Conservation (phyloP, 441 rosid genomes). For the Eutrema salsugineum region DNA sequence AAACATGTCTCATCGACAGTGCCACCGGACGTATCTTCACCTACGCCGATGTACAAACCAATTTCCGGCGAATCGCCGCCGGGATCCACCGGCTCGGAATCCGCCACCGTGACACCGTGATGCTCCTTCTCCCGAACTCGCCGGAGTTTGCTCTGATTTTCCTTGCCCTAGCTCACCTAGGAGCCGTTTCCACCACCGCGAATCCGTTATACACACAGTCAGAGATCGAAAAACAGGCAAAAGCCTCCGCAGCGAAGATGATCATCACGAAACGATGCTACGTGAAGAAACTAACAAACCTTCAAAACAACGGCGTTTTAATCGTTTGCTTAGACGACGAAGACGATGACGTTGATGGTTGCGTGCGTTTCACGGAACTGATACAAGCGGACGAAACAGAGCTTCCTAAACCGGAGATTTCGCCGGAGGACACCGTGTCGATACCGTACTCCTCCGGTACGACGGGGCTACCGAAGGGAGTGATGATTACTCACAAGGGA, state of each 20-base stretch:
- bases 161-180: constrained; percentile 34
- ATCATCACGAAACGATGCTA: constrained; percentile 31
- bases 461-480: constrained; percentile 49
- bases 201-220: constrained; percentile 40
- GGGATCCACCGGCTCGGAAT: constrained; percentile 35
- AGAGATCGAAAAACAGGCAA: constrained; percentile 37
- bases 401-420: neutral
- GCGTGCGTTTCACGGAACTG: too few relatives aligned
- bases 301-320: constrained; percentile 8
- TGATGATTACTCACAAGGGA: constrained; percentile 42
- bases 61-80: constrained; percentile 27
- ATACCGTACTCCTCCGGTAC: constrained; percentile 48
- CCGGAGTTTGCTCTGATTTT: constrained; percentile 38
- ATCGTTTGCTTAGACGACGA: constrained; percentile 26
- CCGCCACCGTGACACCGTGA: constrained; percentile 29
- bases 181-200: constrained; percentile 37
- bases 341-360: too few relatives aligned
- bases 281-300: constrained; percentile 26
- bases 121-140: constrained; percentile 35
- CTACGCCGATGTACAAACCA: constrained; percentile 33
- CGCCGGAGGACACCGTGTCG: constrained; percentile 39
- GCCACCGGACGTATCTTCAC: constrained; percentile 28
- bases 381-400: too few relatives aligned
- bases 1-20: constrained; percentile 37
- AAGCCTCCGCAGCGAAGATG: constrained; percentile 31